Evolutionary conservation across 129 eudicot genomes (phyloP).

Genomic region (Gnaphalium uliginosum): DNA sequence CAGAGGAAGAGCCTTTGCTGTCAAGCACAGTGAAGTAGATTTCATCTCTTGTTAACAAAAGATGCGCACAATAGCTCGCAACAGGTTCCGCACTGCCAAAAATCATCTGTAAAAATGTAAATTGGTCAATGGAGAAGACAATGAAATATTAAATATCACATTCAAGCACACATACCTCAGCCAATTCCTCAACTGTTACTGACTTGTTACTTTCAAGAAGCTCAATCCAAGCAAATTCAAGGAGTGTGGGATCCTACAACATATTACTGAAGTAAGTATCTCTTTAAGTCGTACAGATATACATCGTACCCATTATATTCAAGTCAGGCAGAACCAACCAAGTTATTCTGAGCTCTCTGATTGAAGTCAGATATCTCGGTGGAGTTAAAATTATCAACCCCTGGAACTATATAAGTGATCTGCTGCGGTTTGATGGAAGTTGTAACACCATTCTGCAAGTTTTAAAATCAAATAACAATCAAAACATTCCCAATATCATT

Average conservation of each 20-base stretch:
- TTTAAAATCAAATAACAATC: slow-evolving; percentile 27
- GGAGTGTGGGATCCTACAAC: slow-evolving; percentile 83
- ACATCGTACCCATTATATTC: slow-evolving; percentile 3
- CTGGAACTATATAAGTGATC: slow-evolving; percentile 89
- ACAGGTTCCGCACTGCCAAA: slow-evolving; percentile 91
- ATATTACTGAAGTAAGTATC: slow-evolving; percentile 13
- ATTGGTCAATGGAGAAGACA: slow-evolving; percentile 41
- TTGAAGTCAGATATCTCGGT: slow-evolving; percentile 63
- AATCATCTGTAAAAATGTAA: slow-evolving; percentile 74
- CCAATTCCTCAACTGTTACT: slow-evolving; percentile 79
- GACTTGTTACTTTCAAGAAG: slow-evolving; percentile 84
- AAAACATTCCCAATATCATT: slow-evolving; percentile 25
- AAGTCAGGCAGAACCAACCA: slow-evolving; percentile 56
- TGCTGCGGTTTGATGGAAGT: slow-evolving; percentile 94
- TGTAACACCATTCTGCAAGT: slow-evolving; percentile 75
- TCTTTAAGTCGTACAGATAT: slow-evolving; percentile 7
- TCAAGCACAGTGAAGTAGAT: slow-evolving; percentile 77
- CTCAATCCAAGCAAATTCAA: slow-evolving; percentile 97
- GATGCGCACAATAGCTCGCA: slow-evolving; percentile 92
- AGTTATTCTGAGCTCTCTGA: slow-evolving; percentile 70
- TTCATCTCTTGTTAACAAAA: slow-evolving; percentile 86
- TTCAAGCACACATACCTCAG: slow-evolving; percentile 66
- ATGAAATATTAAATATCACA: slow-evolving; percentile 16
- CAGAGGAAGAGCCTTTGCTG: slow-evolving; percentile 60
- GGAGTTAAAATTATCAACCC: slow-evolving; percentile 64